Evolutionary conservation across 2,329 filamentous ascomycete species (phyloP).

Genomic region (Aureobasidium lini): DNA sequence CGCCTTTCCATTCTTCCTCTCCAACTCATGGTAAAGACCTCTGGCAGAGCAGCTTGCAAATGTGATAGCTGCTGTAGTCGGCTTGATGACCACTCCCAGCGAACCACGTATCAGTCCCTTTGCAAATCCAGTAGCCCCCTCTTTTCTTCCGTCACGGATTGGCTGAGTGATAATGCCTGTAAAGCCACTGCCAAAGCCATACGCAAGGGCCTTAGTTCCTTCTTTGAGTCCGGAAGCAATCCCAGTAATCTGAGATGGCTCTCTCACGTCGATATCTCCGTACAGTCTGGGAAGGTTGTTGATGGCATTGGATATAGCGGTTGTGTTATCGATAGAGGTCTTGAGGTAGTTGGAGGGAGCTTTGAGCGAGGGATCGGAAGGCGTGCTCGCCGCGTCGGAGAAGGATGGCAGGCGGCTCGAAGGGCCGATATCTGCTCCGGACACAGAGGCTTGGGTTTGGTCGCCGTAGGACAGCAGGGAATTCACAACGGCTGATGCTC

Average conservation of each 20-base stretch:
- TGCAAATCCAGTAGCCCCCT: neutral
- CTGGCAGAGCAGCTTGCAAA: neutral
- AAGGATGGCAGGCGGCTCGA: too few species aligned
- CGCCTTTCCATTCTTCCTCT: neutral
- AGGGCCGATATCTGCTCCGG: too few species aligned
- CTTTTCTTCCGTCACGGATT: neutral
- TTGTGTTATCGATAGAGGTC: too few species aligned
- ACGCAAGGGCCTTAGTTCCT: neutral
- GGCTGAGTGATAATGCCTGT: neutral
- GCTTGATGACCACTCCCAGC: neutral
- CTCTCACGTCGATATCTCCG: neutral
- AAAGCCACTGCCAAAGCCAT: neutral
- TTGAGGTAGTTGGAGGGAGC: too few species aligned
- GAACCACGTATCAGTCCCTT: neutral
- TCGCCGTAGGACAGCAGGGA: too few species aligned
- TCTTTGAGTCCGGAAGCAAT: neutral
- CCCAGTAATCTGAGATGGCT: neutral
- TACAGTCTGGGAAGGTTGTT: neutral
- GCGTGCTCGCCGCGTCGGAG: too few species aligned
- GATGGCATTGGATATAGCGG: too few species aligned
- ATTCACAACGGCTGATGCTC: too few species aligned
- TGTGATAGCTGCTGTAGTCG: neutral
- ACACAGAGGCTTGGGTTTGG: too few species aligned
- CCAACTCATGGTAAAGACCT: neutral
- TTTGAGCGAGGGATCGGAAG: too few species aligned